These are phyloP conservation scores for Phytophthora cactorum DNA, from an alignment of 352 stramenopile genomes.

Conservation along the genomic window DNA sequence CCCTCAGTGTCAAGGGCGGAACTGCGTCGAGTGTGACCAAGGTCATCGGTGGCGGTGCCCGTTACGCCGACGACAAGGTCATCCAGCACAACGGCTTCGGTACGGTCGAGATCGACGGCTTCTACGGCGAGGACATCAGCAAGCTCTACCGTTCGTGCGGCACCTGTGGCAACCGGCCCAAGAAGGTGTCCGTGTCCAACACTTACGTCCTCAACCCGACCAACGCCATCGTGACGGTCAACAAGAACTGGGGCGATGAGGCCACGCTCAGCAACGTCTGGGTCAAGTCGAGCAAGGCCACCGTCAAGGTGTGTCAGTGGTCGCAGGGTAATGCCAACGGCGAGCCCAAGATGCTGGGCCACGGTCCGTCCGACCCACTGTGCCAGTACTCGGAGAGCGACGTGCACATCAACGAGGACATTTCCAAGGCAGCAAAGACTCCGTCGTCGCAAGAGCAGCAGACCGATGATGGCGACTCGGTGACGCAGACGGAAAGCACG, in stretches of 20 bases:
- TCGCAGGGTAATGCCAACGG: no score
- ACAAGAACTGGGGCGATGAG: no score
- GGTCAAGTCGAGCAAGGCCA: slow-evolving; percentile 9
- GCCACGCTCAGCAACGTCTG: no score
- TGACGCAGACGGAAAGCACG: neutral
- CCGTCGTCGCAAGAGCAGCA: slow-evolving; percentile 1
- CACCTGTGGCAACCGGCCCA: no score
- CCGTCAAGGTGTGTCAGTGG: no score
- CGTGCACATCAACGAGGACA: slow-evolving; percentile 29
- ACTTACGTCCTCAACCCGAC: no score
- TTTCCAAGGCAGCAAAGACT: slow-evolving; percentile 11
- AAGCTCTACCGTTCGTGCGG: no score
- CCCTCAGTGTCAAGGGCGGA: slow-evolving; percentile 44
- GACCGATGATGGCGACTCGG: neutral
- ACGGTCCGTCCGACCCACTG: no score
- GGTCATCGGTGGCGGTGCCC: slow-evolving; percentile 30
- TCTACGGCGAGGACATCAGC: slow-evolving; percentile 17
- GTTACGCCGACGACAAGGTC: slow-evolving; percentile 48
- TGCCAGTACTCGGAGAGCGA: slow-evolving; percentile 30
- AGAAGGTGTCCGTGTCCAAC: no score
- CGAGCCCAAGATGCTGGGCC: no score
- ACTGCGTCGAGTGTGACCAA: slow-evolving; percentile 31
- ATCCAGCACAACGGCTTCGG: slow-evolving; percentile 40
- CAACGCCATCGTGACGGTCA: no score
- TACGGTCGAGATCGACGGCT: slow-evolving; percentile 19